phyloP scores from a whole-genome alignment of 352 stramenopile genomes.

The Globisporangium cystogenes region DNA sequence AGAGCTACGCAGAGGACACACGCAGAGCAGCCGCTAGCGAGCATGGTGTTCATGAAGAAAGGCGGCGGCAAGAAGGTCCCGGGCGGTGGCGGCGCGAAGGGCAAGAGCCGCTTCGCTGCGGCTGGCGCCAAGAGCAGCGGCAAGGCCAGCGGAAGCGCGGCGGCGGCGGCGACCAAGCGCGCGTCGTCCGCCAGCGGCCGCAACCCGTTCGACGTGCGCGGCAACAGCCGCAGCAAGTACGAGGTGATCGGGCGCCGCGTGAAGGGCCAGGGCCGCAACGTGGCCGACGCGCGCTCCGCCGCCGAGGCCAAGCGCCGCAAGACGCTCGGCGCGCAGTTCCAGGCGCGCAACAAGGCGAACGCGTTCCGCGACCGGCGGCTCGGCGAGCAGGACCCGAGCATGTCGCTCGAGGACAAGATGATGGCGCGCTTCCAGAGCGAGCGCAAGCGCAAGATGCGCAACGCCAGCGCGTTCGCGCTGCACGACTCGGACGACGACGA shows the following conservation, averaged over 20 bases:
- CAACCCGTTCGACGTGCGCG: slow-evolving; percentile 91
- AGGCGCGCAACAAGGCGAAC: slow-evolving; percentile 84
- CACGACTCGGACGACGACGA: slow-evolving; percentile 74
- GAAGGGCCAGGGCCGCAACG: slow-evolving; percentile 87
- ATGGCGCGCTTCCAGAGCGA: slow-evolving; percentile 88
- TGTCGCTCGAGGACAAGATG: slow-evolving; percentile 93
- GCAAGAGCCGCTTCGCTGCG: slow-evolving; percentile 1
- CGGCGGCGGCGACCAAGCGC: slow-evolving; percentile 13
- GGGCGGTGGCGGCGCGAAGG: slow-evolving; percentile 17
- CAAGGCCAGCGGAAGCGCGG: too few species aligned
- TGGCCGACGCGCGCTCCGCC: slow-evolving; percentile 73
- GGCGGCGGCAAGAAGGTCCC: slow-evolving; percentile 15
- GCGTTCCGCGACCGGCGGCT: slow-evolving; percentile 84
- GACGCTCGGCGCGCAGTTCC: slow-evolving; percentile 82
- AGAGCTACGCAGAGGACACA: too few species aligned
- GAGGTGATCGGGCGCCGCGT: slow-evolving; percentile 87
- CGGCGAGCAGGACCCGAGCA: slow-evolving; percentile 72
- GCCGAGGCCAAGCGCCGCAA: slow-evolving; percentile 82
- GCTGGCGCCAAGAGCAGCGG: too few species aligned
- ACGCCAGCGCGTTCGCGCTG: slow-evolving; percentile 66
- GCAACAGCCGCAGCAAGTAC: slow-evolving; percentile 86
- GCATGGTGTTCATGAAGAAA: slow-evolving; percentile 40
- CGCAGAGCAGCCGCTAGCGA: not conserved
- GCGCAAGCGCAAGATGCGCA: slow-evolving; percentile 81
- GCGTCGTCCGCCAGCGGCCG: slow-evolving; percentile 18